Evolutionary conservation across 2,329 filamentous ascomycete species (phyloP).

Genomic region (Hypoxylon sp.): DNA sequence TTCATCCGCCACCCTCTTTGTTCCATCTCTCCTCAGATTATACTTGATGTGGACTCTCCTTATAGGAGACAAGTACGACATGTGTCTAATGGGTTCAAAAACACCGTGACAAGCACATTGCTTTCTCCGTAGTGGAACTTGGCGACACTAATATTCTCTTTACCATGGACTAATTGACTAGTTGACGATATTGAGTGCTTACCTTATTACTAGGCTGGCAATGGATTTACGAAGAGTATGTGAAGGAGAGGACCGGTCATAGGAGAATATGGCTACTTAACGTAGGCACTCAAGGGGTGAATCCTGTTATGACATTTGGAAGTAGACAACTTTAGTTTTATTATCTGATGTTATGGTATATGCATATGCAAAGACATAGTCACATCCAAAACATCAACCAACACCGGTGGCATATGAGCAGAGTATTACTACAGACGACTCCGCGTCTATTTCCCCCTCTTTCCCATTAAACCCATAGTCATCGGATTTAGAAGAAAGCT

Average conservation of each 20-base stretch:
- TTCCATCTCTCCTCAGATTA: background rate
- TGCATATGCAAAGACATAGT: background rate
- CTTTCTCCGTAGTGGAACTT: background rate
- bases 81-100: no score
- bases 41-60: background rate
- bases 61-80: background rate
- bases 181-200: background rate
- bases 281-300: background rate
- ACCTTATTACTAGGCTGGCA: background rate
- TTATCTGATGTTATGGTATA: no score
- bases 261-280: background rate
- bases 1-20: background rate
- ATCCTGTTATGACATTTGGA: background rate
- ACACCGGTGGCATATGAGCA: background rate
- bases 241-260: background rate
- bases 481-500: slow-evolving; percentile 52
- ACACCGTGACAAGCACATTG: no score
- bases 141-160: background rate
- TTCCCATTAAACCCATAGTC: background rate
- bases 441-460: background rate
- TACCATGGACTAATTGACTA: background rate
- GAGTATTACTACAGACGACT: background rate
- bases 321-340: no score
- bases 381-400: background rate
- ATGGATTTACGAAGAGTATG: background rate